Percentiles rank a stretch among this genome's conserved stretches.
These are phyloP conservation scores for Trichosporon faecale DNA, from an alignment of 1,284 basidiomycete species.

Conservation along the genomic window DNA sequence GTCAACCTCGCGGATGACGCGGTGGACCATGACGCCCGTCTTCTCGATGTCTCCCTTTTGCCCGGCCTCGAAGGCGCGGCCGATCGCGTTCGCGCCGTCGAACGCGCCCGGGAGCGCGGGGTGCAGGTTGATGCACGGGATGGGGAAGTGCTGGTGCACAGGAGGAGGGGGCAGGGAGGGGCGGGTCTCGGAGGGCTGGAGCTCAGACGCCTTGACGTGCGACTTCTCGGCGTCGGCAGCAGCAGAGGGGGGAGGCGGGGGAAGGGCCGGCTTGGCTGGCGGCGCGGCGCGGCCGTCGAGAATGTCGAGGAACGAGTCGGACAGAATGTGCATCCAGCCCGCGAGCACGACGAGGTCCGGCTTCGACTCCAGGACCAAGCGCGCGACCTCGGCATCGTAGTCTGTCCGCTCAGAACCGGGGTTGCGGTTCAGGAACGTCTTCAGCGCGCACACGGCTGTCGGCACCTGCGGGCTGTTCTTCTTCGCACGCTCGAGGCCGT, in stretches of 20 bases:
- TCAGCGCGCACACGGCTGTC: conserved; percentile 77
- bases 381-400: conserved; percentile 82
- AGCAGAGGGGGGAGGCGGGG: conserved; percentile 32
- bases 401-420: conserved; percentile 72
- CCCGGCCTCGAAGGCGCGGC: conserved; percentile 84
- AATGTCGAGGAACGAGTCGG: conserved; percentile 56
- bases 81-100: conserved; percentile 86
- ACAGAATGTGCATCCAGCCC: conserved; percentile 95
- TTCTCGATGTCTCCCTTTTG: conserved; percentile 70
- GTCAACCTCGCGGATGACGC: conserved; percentile 90
- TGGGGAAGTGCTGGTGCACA: conserved; percentile 51
- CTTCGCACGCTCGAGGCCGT: conserved; percentile 77
- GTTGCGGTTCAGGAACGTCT: conserved; percentile 74
- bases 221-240: not conserved
- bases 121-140: conserved; percentile 94
- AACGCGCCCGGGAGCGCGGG: conserved; percentile 93
- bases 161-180: conserved; percentile 26
- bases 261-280: conserved; percentile 33
- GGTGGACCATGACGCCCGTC: conserved; percentile 91
- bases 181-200: not conserved
- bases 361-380: conserved; percentile 60
- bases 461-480: conserved; percentile 70
- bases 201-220: conserved; percentile 11
- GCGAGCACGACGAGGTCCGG: conserved; percentile 90
- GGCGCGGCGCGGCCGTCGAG: conserved; percentile 43